These are phyloP conservation scores for Nicotiana obtusifolia DNA, from an alignment of 257 asterid genomes.

Conservation along the genomic window DNA sequence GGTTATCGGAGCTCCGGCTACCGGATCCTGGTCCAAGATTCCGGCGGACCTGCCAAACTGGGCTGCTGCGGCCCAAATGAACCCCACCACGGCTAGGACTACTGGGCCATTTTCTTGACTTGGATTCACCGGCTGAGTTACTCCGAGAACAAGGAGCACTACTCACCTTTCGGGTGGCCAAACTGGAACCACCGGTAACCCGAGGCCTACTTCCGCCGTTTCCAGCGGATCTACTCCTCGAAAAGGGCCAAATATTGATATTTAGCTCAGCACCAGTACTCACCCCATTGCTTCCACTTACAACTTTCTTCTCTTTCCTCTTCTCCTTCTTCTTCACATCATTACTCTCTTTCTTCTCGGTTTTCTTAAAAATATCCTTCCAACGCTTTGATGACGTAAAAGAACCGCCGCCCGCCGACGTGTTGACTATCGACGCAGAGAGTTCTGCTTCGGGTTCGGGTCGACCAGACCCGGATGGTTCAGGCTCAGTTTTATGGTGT, in stretches of 20 bases:
- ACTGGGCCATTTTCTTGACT: slow-evolving; percentile 65
- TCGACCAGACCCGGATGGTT: slow-evolving; percentile 32
- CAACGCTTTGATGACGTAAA: slow-evolving; percentile 71
- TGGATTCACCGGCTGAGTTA: slow-evolving; percentile 87
- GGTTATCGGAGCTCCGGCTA: slow-evolving; percentile 26
- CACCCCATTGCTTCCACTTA: slow-evolving; percentile 17
- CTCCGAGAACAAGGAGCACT: slow-evolving; percentile 97
- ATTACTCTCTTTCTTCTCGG: slow-evolving; percentile 22
- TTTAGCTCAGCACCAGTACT: slow-evolving; percentile 77
- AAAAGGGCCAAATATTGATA: slow-evolving; percentile 87
- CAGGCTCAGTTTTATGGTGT: slow-evolving; percentile 13
- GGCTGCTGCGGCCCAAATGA: slow-evolving; percentile 76
- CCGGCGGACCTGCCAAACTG: slow-evolving; percentile 88
- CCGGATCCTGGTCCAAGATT: not conserved
- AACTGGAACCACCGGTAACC: slow-evolving; percentile 30
- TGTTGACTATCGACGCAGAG: slow-evolving; percentile 13
- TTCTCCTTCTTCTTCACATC: slow-evolving; percentile 32
- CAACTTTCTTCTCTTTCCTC: slow-evolving; percentile 37
- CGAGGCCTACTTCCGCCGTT: slow-evolving; percentile 64
- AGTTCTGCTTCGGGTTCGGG: slow-evolving; percentile 12
- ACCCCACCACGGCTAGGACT: slow-evolving; percentile 77
- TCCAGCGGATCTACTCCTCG: slow-evolving; percentile 94
- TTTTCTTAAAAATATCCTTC: slow-evolving; percentile 65
- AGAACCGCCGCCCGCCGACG: slow-evolving; percentile 23
- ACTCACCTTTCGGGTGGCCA: slow-evolving; percentile 62